These are phyloP conservation scores for Ustilago loliicola DNA, from an alignment of 1,284 basidiomycete species.

Conservation along the genomic window DNA sequence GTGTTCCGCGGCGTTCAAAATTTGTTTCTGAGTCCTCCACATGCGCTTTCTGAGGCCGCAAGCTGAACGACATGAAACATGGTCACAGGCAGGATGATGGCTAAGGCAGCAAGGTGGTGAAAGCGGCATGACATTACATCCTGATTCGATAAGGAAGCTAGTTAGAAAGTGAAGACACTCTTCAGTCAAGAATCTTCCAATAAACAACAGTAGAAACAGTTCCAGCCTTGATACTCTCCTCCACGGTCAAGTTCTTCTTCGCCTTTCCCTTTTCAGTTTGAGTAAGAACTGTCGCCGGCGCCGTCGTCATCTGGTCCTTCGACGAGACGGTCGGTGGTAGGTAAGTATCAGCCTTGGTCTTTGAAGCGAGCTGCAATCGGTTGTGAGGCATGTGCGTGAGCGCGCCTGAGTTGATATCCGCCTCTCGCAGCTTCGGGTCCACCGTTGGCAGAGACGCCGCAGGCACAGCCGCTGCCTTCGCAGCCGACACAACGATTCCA, in stretches of 20 bases:
- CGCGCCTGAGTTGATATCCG: constrained; percentile 58
- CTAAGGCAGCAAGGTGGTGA: not conserved
- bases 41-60: not conserved
- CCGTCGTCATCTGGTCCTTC: constrained; percentile 14
- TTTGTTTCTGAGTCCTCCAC: constrained; percentile 13
- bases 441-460: constrained; percentile 20
- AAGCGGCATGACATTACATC: constrained; percentile 1
- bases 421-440: constrained; percentile 51
- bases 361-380: constrained; percentile 58
- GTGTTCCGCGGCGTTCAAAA: not conserved
- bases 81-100: not conserved
- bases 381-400: constrained; percentile 67
- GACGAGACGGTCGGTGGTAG: constrained; percentile 28
- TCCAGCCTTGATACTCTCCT: constrained; percentile 60
- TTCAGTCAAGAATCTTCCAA: constrained; percentile 54
- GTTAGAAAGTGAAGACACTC: not conserved
- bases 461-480: constrained; percentile 24
- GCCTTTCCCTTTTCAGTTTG: constrained; percentile 20
- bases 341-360: constrained; percentile 49
- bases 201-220: constrained; percentile 61
- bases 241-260: constrained; percentile 50
- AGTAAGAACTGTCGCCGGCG: not conserved
- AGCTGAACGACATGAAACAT: not conserved
- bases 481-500: constrained; percentile 21
- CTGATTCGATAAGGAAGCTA: not conserved